phyloP scores from a whole-genome alignment of 495 filamentous ascomycete species.

The Darksidea phi region DNA sequence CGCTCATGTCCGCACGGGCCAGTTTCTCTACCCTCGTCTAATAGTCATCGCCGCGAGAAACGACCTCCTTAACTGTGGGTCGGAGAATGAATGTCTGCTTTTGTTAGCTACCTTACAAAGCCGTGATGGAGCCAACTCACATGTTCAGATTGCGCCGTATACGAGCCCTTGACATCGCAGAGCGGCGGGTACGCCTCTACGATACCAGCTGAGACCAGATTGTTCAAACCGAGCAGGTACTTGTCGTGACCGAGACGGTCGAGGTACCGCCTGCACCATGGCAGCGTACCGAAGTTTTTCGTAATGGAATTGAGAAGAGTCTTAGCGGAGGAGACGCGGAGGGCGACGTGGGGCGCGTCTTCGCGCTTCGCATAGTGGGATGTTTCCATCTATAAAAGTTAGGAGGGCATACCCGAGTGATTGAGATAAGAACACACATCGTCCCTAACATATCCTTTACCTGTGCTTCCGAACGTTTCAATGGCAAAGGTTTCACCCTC shows the following conservation, averaged over 20 bases:
- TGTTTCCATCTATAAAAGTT: conserved; percentile 50
- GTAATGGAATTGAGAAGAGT: conserved; percentile 60
- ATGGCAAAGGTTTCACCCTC: conserved; percentile 65
- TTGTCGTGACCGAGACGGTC: conserved; percentile 62
- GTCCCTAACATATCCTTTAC: conserved; percentile 50
- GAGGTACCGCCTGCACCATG: conserved; percentile 62
- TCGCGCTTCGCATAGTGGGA: conserved; percentile 56
- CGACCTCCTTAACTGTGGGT: conserved; percentile 87
- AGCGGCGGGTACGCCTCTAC: conserved; percentile 89
- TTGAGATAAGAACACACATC: conserved; percentile 38
- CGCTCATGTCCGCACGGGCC: neutral
- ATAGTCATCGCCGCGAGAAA: conserved; percentile 89
- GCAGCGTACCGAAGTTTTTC: conserved; percentile 63
- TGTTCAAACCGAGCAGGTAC: conserved; percentile 72
- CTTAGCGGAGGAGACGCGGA: conserved; percentile 57
- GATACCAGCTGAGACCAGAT: conserved; percentile 77
- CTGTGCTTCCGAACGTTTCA: conserved; percentile 65
- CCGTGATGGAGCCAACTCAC: conserved; percentile 53
- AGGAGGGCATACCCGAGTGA: conserved; percentile 9
- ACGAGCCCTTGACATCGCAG: conserved; percentile 89
- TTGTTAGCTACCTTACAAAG: conserved; percentile 36
- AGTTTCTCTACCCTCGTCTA: conserved; percentile 38
- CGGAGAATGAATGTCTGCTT: conserved; percentile 78
- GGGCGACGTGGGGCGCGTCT: conserved; percentile 52
- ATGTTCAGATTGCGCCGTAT: conserved; percentile 94